phyloP scores from a whole-genome alignment of 495 filamentous ascomycete genomes.

The Aspergillus sparsus region DNA sequence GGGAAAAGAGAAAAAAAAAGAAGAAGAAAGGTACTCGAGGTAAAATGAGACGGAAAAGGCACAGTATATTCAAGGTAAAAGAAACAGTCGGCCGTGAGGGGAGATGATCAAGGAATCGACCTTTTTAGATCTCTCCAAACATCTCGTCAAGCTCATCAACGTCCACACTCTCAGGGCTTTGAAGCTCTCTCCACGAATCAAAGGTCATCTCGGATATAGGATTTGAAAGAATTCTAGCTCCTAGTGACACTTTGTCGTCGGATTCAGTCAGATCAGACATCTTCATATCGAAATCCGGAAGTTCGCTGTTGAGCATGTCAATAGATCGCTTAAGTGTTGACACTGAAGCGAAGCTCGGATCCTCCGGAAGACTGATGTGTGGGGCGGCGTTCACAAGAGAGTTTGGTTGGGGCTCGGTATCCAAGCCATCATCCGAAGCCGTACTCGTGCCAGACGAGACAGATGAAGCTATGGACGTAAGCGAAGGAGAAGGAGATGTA shows the following conservation, averaged over 20 bases:
- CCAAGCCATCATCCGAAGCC: conserved; percentile 34
- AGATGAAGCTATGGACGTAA: conserved; percentile 48
- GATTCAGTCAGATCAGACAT: conserved; percentile 48
- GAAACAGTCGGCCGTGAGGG: conserved; percentile 12
- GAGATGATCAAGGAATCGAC: conserved; percentile 16
- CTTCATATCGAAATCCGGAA: conserved; percentile 48
- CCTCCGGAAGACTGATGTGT: conserved; percentile 41
- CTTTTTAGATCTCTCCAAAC: conserved; percentile 55
- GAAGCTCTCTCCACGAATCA: conserved; percentile 61
- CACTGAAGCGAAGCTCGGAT: conserved; percentile 33
- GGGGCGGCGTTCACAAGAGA: conserved; percentile 31
- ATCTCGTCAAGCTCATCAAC: conserved; percentile 91
- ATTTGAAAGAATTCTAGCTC: conserved; percentile 49
- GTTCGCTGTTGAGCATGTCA: conserved; percentile 46
- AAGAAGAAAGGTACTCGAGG: conserved; percentile 1
- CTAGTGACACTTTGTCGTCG: conserved; percentile 42
- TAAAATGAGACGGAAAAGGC: neutral
- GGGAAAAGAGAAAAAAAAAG: neutral
- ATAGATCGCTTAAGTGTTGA: conserved; percentile 47
- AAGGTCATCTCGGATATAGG: conserved; percentile 37
- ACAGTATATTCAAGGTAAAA: neutral
- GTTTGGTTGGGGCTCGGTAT: conserved; percentile 28
- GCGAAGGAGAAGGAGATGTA: conserved; percentile 50
- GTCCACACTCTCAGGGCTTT: conserved; percentile 85
- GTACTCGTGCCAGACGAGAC: conserved; percentile 52